A percentile compares a stretch with the other conserved stretches of the same genome.
Evolutionary conservation across 2,329 filamentous ascomycete genomes (phyloP).

Genomic region (Nemania serpens): DNA sequence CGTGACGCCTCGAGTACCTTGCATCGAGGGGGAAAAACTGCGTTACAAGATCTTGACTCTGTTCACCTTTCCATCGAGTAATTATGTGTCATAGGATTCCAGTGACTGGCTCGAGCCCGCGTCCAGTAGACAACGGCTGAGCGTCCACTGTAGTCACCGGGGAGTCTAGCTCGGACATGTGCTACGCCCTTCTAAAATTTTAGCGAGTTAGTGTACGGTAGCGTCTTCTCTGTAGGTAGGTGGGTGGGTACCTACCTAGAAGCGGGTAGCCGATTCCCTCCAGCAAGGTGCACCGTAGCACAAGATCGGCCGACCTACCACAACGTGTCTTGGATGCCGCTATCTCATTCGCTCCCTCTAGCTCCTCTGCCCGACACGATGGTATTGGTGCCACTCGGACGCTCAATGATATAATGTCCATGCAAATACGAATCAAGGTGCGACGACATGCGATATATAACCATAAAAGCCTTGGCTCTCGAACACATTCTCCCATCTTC

Average conservation of each 20-base stretch:
- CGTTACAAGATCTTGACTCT: slow-evolving; percentile 7
- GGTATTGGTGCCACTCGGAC: not conserved
- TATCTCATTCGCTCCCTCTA: slow-evolving; percentile 9
- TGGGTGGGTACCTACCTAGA: slow-evolving; percentile 2
- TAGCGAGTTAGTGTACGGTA: slow-evolving; percentile 12
- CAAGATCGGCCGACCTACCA: not conserved
- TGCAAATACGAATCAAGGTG: slow-evolving; percentile 3
- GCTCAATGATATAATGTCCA: not conserved
- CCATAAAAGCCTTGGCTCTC: not conserved
- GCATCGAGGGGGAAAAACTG: slow-evolving; percentile 17
- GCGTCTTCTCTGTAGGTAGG: no score
- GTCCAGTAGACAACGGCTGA: not conserved
- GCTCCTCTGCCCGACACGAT: not conserved
- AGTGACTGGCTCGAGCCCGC: slow-evolving; percentile 23
- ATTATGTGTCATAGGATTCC: slow-evolving; percentile 45
- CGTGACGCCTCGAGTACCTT: slow-evolving; percentile 16
- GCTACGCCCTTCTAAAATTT: slow-evolving; percentile 9
- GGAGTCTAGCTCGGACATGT: slow-evolving; percentile 2
- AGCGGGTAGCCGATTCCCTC: no score
- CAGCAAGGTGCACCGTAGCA: not conserved
- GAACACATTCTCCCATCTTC: not conserved
- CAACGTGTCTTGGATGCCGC: slow-evolving; percentile 20
- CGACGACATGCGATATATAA: not conserved
- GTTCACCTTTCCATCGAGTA: slow-evolving; percentile 41
- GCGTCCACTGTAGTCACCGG: slow-evolving; percentile 9